Evolutionary conservation across 129 eudicot species (phyloP).

Genomic region (Mikania micrantha): DNA sequence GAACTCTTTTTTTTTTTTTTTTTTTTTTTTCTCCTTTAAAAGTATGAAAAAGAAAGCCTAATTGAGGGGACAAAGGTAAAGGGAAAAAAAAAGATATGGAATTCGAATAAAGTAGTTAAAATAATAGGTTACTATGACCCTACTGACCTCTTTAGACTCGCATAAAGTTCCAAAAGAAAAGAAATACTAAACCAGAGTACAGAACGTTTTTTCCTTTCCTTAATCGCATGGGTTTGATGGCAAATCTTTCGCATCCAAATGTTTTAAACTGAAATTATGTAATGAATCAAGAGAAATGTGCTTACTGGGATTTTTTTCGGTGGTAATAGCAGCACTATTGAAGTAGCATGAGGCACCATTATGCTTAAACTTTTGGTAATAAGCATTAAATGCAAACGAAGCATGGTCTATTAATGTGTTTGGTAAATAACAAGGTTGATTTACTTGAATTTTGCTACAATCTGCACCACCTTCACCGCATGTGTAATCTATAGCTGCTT

Average conservation of each 20-base stretch:
- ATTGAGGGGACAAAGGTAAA: conserved; percentile 24
- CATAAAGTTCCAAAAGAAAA: conserved; percentile 1
- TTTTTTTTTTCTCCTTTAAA: too few relatives aligned
- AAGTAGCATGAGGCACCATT: conserved; percentile 75
- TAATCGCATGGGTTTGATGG: conserved; percentile 10
- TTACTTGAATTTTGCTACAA: conserved; percentile 58
- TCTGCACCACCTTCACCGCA: conserved; percentile 66
- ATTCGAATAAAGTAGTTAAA: conserved; percentile 17
- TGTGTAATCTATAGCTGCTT: conserved; percentile 56
- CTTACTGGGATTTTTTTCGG: conserved; percentile 68
- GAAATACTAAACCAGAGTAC: not conserved
- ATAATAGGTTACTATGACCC: conserved; percentile 14
- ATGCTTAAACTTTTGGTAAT: conserved; percentile 64
- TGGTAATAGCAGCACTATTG: conserved; percentile 56
- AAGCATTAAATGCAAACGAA: conserved; percentile 67
- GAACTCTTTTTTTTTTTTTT: too few relatives aligned
- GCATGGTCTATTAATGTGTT: conserved; percentile 69
- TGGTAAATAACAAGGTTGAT: conserved; percentile 63
- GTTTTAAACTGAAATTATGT: not conserved
- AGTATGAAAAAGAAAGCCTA: conserved; percentile 11
- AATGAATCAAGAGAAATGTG: not conserved
- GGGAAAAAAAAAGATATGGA: conserved; percentile 16
- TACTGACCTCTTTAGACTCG: conserved; percentile 20
- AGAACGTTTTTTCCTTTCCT: not conserved
- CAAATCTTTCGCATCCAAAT: not conserved